phyloP scores from a whole-genome alignment of 257 asterid genomes.

The Solanum gracilifrons region DNA sequence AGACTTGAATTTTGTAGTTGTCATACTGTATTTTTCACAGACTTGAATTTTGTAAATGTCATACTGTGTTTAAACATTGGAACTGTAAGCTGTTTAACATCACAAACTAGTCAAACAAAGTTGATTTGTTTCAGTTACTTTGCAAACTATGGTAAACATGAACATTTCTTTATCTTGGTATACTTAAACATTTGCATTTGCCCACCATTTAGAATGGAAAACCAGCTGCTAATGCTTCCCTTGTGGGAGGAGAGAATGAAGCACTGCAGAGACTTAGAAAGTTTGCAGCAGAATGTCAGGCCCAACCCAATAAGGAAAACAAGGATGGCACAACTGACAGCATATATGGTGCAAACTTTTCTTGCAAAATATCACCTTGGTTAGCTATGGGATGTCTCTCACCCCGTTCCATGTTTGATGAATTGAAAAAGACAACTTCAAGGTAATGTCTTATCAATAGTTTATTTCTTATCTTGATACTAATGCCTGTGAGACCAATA shows the following conservation, averaged over 20 bases:
- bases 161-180: neutral
- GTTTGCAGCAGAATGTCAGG: conserved; percentile 66
- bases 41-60: neutral
- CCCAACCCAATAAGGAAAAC: conserved; percentile 44
- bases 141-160: neutral
- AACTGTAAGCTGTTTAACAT: neutral
- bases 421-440: conserved; percentile 67
- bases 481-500: neutral
- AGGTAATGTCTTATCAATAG: conserved; percentile 25
- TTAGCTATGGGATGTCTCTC: conserved; percentile 97
- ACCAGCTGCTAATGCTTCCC: conserved; percentile 52
- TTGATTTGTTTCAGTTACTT: neutral
- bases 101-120: neutral
- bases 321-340: conserved; percentile 52
- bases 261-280: conserved; percentile 74
- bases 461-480: neutral
- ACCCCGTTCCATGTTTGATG: conserved; percentile 96
- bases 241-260: conserved; percentile 91
- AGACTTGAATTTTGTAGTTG: conserved; percentile 25
- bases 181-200: neutral
- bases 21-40: neutral
- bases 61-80: neutral
- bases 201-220: conserved; percentile 45
- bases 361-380: conserved; percentile 98
- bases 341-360: conserved; percentile 90